These are phyloP conservation scores for Nemania abortiva DNA, from an alignment of 2,329 filamentous ascomycete species.

Conservation along the genomic window DNA sequence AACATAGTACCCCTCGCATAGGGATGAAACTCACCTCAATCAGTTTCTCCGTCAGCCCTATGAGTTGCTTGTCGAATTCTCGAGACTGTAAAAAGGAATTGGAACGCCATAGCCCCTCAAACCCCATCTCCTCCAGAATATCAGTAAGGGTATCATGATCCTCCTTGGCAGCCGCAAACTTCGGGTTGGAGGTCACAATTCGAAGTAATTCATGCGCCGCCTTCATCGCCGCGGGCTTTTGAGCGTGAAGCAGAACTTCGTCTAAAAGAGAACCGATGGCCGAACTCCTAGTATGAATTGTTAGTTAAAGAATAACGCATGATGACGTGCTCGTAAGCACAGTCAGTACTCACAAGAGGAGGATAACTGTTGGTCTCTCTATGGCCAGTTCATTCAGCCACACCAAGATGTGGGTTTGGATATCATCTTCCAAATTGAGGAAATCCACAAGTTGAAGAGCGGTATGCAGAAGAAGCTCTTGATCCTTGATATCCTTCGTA, in stretches of 20 bases:
- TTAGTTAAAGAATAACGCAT: constrained; percentile 29
- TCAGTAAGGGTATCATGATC: constrained; percentile 63
- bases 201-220: constrained; percentile 71
- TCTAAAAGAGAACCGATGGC: constrained; percentile 70
- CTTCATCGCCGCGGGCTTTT: constrained; percentile 69
- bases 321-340: neutral
- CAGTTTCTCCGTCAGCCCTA: constrained; percentile 68
- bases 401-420: constrained; percentile 68
- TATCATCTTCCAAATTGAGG: constrained; percentile 70
- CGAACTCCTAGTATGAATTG: constrained; percentile 59
- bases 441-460: constrained; percentile 76
- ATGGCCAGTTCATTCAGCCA: constrained; percentile 71
- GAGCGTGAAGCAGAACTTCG: constrained; percentile 71
- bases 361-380: constrained; percentile 66
- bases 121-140: constrained; percentile 70
- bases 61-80: constrained; percentile 64
- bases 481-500: constrained; percentile 65
- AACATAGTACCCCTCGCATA: neutral
- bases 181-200: constrained; percentile 66
- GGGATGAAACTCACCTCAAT: constrained; percentile 64
- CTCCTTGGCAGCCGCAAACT: constrained; percentile 62
- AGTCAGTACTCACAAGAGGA: constrained; percentile 65
- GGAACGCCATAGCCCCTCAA: constrained; percentile 71
- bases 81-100: constrained; percentile 64
- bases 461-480: constrained; percentile 71